Percentiles rank a stretch among this genome's conserved stretches.
Evolutionary conservation across 2,329 filamentous ascomycete genomes (phyloP).

Genomic region (Anisogramma anomala): DNA sequence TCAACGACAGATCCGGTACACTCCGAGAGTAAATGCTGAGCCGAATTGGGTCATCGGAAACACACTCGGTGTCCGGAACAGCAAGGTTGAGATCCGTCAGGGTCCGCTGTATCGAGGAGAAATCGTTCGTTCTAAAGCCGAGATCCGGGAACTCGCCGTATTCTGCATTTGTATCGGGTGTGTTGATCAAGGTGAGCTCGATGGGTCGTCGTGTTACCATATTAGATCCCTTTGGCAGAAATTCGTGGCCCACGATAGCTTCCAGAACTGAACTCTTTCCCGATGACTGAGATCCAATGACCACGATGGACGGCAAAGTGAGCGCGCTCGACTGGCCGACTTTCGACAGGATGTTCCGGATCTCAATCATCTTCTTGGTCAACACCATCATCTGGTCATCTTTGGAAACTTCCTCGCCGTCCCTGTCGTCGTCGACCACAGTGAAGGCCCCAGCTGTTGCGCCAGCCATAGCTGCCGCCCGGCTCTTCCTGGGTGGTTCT

Average conservation of each 20-base stretch:
- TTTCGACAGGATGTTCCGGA: conserved; percentile 77
- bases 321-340: conserved; percentile 85
- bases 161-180: conserved; percentile 71
- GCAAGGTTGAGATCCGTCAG: conserved; percentile 90
- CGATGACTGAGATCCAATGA: conserved; percentile 95
- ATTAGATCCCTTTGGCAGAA: conserved; percentile 92
- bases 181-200: conserved; percentile 92
- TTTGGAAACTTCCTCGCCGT: conserved; percentile 54
- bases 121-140: conserved; percentile 80
- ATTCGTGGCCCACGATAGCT: conserved; percentile 94
- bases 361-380: conserved; percentile 99
- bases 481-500: conserved; percentile 43
- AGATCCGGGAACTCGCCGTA: conserved; percentile 95
- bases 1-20: conserved; percentile 88
- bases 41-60: conserved; percentile 93
- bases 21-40: conserved; percentile 91
- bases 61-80: conserved; percentile 80
- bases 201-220: conserved; percentile 97
- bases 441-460: conserved; percentile 54
- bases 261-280: conserved; percentile 96
- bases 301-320: conserved; percentile 92
- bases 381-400: conserved; percentile 99
- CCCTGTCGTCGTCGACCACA: conserved; percentile 50
- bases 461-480: conserved; percentile 51
- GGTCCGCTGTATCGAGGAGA: conserved; percentile 81